Percentiles rank a stretch among this genome's conserved stretches.
Evolutionary conservation across 2,329 filamentous ascomycete species (phyloP).

Genomic region (Botrytis galanthina): DNA sequence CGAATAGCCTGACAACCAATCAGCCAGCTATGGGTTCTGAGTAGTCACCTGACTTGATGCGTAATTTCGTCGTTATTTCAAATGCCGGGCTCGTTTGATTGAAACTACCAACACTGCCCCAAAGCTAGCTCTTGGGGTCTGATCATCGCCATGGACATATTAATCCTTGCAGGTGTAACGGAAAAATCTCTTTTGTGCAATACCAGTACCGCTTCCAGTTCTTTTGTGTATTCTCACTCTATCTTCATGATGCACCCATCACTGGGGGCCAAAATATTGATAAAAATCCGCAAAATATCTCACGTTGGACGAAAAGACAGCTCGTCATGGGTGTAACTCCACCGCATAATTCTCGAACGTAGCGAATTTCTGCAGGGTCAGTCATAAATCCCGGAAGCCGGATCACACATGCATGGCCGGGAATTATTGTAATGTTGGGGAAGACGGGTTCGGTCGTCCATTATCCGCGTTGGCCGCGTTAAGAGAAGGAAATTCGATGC

Average conservation of each 20-base stretch:
- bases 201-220: neutral
- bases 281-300: neutral
- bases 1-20: neutral
- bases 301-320: neutral
- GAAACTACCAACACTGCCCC: neutral
- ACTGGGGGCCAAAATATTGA: neutral
- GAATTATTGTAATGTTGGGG: neutral
- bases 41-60: neutral
- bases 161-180: neutral
- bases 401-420: constrained; percentile 5
- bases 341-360: neutral
- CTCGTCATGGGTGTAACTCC: constrained; percentile 3
- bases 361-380: constrained; percentile 2
- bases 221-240: neutral
- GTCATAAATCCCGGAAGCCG: neutral
- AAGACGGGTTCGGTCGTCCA: neutral
- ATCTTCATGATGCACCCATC: neutral
- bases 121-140: neutral
- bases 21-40: neutral
- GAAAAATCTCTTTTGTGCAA: neutral
- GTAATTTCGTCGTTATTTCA: neutral
- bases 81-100: neutral
- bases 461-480: neutral
- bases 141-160: neutral
- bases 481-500: neutral